Base-by-base conservation (phyloP, 768 basidiomycete species). In the Mycena filopes region DNA sequence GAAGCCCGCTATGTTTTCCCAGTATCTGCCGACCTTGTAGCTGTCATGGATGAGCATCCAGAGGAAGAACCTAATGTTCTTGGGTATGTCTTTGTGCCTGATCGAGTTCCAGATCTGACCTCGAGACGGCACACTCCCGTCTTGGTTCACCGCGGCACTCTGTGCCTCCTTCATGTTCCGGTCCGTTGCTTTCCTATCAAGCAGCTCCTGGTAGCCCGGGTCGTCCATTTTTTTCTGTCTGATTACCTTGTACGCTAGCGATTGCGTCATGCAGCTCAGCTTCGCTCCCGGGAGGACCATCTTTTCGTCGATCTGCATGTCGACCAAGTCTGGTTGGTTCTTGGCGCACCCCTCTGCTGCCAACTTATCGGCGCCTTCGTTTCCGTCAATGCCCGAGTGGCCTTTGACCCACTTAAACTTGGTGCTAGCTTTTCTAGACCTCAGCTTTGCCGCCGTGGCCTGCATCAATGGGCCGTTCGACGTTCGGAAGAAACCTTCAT, bases 351-450 rank as follows among this genome's bases (percentile, higher is more conserved):
- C 74, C 18, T 60, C 2, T 0, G 54, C 65, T 2, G 75, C 75
- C 0, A 72, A 69, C 9, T 3, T 12, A 36, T 78, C 76, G 0
- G 75, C 76, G 1, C 25, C 55, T 29, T 77, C 73, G 31, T 78
- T 78, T 12, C 76, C 73, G 0, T 2, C 2, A 16, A 38, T 31
- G 0, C 64, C 66, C 1, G 50, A 21, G 41, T 77, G 75, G 0
- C 76, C 76, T 60, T 76, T 77, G 1, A 71, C 53, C 75, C 76
- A 76, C 46, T 65, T 29, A 20, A 77, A 68, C 13, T 8, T 2
- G 1, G 75, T 76, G 1, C 33, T 31, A 29, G 55, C 50, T 21
- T 57, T 36, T 15, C 55, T 20, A n/a, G 58, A 45, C 16, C 61
- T n/a, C 23, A 59, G 25, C 21, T 55, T 55, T 3, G 50, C 11